A percentile compares a stretch with the other conserved stretches of the same genome.
phyloP scores from a whole-genome alignment of 306 rosid genomes.

The Lotus japonicus region DNA sequence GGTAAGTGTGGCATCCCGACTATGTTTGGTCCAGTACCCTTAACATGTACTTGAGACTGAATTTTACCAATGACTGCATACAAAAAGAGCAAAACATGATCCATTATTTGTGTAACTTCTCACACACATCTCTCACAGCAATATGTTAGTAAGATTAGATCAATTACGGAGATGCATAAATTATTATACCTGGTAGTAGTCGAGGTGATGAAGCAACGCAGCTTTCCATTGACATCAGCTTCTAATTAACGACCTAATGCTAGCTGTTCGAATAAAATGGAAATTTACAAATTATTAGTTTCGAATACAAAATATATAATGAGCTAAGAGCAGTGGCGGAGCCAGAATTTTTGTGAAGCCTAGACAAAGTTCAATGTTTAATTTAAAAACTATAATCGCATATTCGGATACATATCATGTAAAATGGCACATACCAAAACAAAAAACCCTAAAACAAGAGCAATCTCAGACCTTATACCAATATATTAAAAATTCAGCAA shows the following conservation, averaged over 20 bases:
- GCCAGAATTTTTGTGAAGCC: too few relatives aligned
- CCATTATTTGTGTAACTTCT: background rate
- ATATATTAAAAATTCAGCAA: too few relatives aligned
- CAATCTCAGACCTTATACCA: too few relatives aligned
- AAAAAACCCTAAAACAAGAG: too few relatives aligned
- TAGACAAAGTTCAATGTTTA: too few relatives aligned
- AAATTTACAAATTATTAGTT: background rate
- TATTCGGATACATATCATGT: too few relatives aligned
- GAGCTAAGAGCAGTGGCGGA: background rate
- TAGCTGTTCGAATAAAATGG: background rate
- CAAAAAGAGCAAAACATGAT: background rate
- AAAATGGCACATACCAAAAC: too few relatives aligned
- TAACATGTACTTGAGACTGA: background rate
- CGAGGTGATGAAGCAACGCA: conserved; percentile 25
- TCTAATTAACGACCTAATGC: background rate
- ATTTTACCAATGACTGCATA: conserved; percentile 21
- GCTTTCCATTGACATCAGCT: conserved; percentile 32
- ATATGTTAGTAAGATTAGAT: background rate
- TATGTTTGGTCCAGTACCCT: conserved; percentile 19
- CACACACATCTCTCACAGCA: background rate
- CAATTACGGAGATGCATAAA: background rate
- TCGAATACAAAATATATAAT: background rate
- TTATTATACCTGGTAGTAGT: conserved; percentile 41
- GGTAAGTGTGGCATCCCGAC: conserved; percentile 27
- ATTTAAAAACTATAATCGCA: too few relatives aligned